phyloP scores from a whole-genome alignment of 257 asterid species.

The Solanum tacnaense region DNA sequence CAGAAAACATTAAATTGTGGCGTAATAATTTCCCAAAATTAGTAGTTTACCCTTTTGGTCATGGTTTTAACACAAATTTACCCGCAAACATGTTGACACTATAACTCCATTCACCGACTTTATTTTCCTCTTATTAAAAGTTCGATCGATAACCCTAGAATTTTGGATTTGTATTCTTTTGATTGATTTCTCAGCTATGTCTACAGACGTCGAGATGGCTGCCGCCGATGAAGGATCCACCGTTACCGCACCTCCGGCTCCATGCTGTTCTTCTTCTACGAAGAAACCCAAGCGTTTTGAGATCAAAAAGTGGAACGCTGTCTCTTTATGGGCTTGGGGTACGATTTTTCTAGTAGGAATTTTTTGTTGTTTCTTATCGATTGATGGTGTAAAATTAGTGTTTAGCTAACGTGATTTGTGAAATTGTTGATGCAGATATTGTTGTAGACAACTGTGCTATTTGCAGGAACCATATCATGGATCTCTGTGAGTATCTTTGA shows the following conservation, averaged over 20 bases:
- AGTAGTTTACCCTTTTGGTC: background rate
- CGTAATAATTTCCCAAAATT: background rate
- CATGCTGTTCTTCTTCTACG: slow-evolving; percentile 21
- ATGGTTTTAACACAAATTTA: background rate
- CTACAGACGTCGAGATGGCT: slow-evolving; percentile 52
- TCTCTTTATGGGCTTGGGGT: slow-evolving; percentile 94
- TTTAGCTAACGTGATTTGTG: background rate
- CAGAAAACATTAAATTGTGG: background rate
- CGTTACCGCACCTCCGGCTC: slow-evolving; percentile 34
- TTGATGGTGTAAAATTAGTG: background rate
- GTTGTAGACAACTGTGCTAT: slow-evolving; percentile 84
- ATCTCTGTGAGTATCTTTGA: slow-evolving; percentile 45
- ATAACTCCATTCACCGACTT: background rate
- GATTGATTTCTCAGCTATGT: slow-evolving; percentile 33
- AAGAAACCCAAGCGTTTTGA: slow-evolving; percentile 71
- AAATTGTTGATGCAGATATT: slow-evolving; percentile 42
- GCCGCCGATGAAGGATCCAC: slow-evolving; percentile 59
- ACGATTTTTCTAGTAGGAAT: background rate
- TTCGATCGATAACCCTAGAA: background rate
- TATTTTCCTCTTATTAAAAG: background rate
- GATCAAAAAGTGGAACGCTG: slow-evolving; percentile 90
- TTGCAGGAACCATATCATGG: slow-evolving; percentile 87
- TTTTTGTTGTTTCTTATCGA: background rate
- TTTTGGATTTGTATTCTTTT: background rate
- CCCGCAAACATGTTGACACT: background rate